phyloP scores from a whole-genome alignment of 306 rosid genomes.

The Corylus avellana region DNA sequence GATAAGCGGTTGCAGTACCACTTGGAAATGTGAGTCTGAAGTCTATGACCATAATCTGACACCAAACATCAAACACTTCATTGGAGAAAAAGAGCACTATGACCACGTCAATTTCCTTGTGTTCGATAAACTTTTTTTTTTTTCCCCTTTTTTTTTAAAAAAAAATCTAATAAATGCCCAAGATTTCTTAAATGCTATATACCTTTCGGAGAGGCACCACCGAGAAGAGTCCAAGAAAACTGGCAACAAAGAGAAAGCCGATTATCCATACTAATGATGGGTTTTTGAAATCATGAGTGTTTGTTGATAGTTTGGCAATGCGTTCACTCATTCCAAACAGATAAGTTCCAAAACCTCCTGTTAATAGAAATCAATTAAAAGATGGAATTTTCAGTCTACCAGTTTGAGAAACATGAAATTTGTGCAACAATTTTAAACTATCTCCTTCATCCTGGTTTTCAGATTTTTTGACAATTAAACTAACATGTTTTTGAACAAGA shows the following conservation, averaged over 20 bases:
- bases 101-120: not conserved
- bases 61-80: constrained; percentile 10
- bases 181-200: no score
- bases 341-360: constrained; percentile 19
- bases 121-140: not conserved
- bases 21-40: constrained; percentile 65
- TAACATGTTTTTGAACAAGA: no score
- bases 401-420: no score
- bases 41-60: constrained; percentile 52
- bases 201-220: constrained; percentile 23
- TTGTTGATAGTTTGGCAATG: constrained; percentile 8
- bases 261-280: constrained; percentile 18
- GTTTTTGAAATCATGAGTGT: constrained; percentile 2
- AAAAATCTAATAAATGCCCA: no score
- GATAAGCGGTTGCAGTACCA: constrained; percentile 66
- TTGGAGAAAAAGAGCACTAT: not conserved
- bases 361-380: not conserved
- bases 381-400: not conserved
- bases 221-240: constrained; percentile 21
- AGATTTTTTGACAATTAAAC: no score
- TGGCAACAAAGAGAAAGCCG: constrained; percentile 13
- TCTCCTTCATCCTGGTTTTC: no score
- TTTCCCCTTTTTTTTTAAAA: no score
- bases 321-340: not conserved
- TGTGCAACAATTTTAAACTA: no score